Evolutionary conservation across 2,329 filamentous ascomycete genomes (phyloP).

Genomic region (Gnomoniopsis smithogilvyi): DNA sequence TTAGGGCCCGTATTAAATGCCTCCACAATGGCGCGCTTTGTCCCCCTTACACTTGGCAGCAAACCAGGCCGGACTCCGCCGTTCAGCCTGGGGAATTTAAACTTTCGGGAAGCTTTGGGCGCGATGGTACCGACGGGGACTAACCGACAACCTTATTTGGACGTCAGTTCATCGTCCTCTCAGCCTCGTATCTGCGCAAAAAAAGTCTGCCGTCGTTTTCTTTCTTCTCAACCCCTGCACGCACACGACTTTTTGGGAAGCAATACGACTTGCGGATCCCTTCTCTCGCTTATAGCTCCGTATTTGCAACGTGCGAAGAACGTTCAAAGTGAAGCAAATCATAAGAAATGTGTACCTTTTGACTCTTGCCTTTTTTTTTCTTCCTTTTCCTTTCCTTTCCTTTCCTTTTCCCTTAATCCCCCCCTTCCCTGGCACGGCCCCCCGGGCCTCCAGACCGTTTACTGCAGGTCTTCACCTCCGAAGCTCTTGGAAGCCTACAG

Average conservation of each 20-base stretch:
- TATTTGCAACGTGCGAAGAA: no score
- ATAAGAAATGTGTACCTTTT: no score
- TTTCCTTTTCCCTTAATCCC: not conserved
- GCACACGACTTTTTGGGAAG: no score
- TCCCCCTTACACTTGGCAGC: not conserved
- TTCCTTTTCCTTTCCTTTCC: not conserved
- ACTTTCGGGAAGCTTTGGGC: slow-evolving; percentile 12
- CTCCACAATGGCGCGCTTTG: not conserved
- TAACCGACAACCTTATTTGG: slow-evolving; percentile 18
- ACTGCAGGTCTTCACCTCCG: not conserved
- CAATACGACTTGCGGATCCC: no score
- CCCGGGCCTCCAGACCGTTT: not conserved
- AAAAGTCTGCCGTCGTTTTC: not conserved
- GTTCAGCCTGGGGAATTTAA: not conserved
- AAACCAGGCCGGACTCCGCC: not conserved
- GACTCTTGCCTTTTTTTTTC: no score
- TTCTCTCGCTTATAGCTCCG: no score
- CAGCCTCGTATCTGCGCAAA: not conserved
- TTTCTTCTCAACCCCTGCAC: no score
- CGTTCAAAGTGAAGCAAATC: no score
- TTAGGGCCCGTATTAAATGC: not conserved
- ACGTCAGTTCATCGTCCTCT: slow-evolving; percentile 12
- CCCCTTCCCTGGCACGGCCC: not conserved
- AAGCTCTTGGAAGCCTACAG: not conserved
- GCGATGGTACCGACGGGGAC: slow-evolving; percentile 12